These are phyloP conservation scores for Lentithecium fluviatile DNA, from an alignment of 495 filamentous ascomycete species.

Conservation along the genomic window DNA sequence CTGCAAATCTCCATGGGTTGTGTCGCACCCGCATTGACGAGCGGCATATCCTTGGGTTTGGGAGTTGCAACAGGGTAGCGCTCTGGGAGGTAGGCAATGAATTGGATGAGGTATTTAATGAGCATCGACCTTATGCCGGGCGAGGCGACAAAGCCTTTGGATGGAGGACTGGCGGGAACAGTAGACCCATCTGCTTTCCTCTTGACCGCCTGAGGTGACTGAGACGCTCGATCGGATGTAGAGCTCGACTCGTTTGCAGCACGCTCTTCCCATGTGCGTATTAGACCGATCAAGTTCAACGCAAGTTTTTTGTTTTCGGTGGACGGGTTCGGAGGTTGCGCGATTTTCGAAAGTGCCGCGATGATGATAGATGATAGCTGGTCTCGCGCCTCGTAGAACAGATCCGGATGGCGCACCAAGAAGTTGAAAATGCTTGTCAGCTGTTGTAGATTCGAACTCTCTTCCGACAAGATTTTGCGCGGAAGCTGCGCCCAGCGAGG, in stretches of 20 bases:
- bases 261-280: slow-evolving; percentile 90
- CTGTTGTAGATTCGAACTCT: slow-evolving; percentile 94
- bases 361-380: slow-evolving; percentile 88
- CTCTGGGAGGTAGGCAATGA: slow-evolving; percentile 86
- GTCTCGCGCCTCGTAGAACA: slow-evolving; percentile 94
- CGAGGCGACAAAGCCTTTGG: slow-evolving; percentile 38
- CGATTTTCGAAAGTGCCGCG: slow-evolving; percentile 82
- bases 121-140: slow-evolving; percentile 66
- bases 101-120: slow-evolving; percentile 89
- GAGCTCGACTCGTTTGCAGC: slow-evolving; percentile 53
- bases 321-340: slow-evolving; percentile 76
- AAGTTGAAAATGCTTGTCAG: slow-evolving; percentile 97
- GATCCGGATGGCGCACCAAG: slow-evolving; percentile 82
- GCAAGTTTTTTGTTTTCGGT: slow-evolving; percentile 92
- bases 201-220: slow-evolving; percentile 74
- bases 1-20: slow-evolving; percentile 73
- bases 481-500: slow-evolving; percentile 89
- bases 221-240: slow-evolving; percentile 54
- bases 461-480: slow-evolving; percentile 86
- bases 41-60: slow-evolving; percentile 54
- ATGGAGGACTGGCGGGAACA: slow-evolving; percentile 37
- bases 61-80: slow-evolving; percentile 72
- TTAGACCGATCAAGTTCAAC: slow-evolving; percentile 81
- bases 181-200: slow-evolving; percentile 65
- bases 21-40: slow-evolving; percentile 47